Percentiles rank a stretch among this genome's conserved stretches.
These are phyloP conservation scores for Pseudoturritis turrita DNA, from an alignment of 345 rosid genomes.

Conservation along the genomic window DNA sequence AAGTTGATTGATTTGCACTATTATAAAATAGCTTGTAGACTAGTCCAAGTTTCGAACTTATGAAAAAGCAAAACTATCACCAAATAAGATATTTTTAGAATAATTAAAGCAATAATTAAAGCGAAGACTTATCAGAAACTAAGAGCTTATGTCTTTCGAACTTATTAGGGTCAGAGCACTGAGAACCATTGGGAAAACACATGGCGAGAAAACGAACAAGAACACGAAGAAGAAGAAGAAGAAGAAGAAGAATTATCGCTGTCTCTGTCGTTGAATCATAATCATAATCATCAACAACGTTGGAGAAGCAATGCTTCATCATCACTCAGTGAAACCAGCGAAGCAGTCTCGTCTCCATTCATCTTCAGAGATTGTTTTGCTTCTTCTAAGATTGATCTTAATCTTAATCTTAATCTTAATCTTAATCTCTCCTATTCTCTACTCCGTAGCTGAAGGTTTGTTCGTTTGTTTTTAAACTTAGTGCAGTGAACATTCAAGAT, in stretches of 20 bases:
- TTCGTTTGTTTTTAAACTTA: not conserved
- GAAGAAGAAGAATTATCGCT: constrained; percentile 23
- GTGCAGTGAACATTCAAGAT: constrained; percentile 10
- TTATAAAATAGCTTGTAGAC: not conserved
- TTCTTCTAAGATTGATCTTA: constrained; percentile 33
- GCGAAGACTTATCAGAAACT: not conserved
- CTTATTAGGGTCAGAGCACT: constrained; percentile 1
- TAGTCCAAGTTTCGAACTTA: not conserved
- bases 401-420: constrained; percentile 31
- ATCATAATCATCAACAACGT: constrained; percentile 1
- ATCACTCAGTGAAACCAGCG: constrained; percentile 25
- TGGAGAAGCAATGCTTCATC: constrained; percentile 32
- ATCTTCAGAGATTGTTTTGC: constrained; percentile 26
- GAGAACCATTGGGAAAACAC: constrained; percentile 15
- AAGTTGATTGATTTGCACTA: not conserved
- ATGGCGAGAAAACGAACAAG: constrained; percentile 7
- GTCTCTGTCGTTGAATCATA: constrained; percentile 24
- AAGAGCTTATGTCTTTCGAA: not conserved
- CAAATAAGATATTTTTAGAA: not conserved
- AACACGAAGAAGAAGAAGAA: not conserved
- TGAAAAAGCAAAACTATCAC: not conserved
- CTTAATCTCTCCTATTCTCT: constrained; percentile 32
- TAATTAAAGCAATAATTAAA: too few relatives aligned
- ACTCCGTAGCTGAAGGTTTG: constrained; percentile 15
- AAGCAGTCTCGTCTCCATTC: constrained; percentile 28